A percentile compares a stretch with the other conserved stretches of the same genome.
These are phyloP conservation scores for Rosellinia necatrix DNA, from an alignment of 2,329 filamentous ascomycete species.

Conservation along the genomic window DNA sequence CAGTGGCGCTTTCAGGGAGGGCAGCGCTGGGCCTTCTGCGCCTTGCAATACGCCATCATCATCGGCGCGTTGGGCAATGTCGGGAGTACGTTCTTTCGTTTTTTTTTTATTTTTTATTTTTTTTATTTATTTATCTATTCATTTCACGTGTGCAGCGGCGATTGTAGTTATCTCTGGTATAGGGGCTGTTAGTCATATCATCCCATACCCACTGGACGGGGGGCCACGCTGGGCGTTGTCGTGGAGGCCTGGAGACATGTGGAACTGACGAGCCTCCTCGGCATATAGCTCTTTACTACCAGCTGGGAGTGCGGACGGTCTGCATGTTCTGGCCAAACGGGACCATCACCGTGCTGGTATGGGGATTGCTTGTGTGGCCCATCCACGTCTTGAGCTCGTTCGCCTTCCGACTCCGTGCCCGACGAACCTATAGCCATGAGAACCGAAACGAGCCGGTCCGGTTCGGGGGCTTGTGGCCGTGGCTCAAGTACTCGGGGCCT, in stretches of 20 bases:
- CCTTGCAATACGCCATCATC: background rate
- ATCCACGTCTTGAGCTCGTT: background rate
- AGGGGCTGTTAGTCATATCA: no score
- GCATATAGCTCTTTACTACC: constrained; percentile 3
- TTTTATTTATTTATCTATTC: no score
- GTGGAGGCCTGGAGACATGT: no score
- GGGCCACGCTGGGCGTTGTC: no score
- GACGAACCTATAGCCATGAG: background rate
- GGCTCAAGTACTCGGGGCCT: background rate
- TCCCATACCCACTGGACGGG: no score
- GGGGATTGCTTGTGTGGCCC: constrained; percentile 6
- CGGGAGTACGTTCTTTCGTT: background rate
- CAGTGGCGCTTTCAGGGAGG: constrained; percentile 4
- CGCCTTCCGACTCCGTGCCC: background rate
- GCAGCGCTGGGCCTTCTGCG: background rate
- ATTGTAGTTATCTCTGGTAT: no score
- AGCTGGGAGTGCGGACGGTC: constrained; percentile 5
- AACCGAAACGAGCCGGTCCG: background rate
- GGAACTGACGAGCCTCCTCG: no score
- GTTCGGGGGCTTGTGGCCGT: background rate
- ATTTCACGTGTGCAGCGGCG: no score
- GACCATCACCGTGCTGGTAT: background rate
- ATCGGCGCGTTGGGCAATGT: background rate
- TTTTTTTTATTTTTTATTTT: no score
- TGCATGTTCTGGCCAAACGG: constrained; percentile 10